A percentile compares a stretch with the other conserved stretches of the same genome.
Conservation (phyloP, 148 eudicot species). For the Drosera capensis region DNA sequence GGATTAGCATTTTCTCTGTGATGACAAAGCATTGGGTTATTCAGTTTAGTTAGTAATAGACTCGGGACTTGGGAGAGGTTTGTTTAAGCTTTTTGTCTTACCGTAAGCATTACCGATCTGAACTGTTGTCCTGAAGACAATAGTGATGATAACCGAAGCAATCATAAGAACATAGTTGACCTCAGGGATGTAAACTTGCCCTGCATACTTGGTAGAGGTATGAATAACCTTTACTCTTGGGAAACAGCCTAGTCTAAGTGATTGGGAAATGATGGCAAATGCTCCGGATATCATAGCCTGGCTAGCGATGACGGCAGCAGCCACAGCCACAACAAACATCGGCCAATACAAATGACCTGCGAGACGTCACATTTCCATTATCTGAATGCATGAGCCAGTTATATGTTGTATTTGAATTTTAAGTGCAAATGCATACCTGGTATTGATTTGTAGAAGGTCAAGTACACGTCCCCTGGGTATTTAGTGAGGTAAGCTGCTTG, state of each 20-base stretch:
- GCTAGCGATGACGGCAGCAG: constrained; percentile 77
- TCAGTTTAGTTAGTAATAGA: too few species aligned
- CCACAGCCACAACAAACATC: constrained; percentile 45
- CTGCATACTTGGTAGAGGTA: constrained; percentile 48
- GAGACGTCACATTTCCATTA: background rate
- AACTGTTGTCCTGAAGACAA: constrained; percentile 40
- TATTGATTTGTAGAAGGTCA: constrained; percentile 28
- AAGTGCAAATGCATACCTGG: constrained; percentile 15
- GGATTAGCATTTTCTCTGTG: background rate
- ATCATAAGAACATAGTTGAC: constrained; percentile 54
- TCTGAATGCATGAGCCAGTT: background rate
- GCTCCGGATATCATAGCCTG: constrained; percentile 69
- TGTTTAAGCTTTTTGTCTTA: constrained; percentile 3
- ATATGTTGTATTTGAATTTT: background rate
- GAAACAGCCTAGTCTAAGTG: constrained; percentile 49
- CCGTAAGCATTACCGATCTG: constrained; percentile 72
- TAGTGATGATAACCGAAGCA: constrained; percentile 41
- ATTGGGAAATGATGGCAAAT: constrained; percentile 52
- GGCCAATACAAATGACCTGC: constrained; percentile 59
- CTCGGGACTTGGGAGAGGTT: too few species aligned
- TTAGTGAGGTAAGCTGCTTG: constrained; percentile 68
- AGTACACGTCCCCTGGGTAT: constrained; percentile 24
- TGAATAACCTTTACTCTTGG: constrained; percentile 65
- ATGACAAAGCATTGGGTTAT: background rate
- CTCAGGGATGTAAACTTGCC: constrained; percentile 83